Conservation (phyloP, 768 basidiomycete genomes). For the Megacollybia marginata region DNA sequence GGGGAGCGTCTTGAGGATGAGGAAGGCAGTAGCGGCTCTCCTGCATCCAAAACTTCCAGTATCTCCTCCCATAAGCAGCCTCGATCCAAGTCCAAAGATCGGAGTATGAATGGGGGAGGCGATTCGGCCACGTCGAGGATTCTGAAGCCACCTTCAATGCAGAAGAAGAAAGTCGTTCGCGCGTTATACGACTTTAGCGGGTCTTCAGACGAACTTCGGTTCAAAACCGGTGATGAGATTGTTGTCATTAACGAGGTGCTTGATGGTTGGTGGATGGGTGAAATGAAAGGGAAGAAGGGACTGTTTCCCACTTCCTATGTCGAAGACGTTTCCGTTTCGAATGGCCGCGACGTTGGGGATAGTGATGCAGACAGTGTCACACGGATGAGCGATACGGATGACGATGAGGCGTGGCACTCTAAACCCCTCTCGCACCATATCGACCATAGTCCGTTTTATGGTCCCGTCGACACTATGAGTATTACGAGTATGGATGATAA, state of each 20-base stretch:
- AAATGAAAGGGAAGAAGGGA: slow-evolving; percentile 61
- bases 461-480: slow-evolving; percentile 25
- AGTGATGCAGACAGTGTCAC: slow-evolving; percentile 15
- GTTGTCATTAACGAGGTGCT: slow-evolving; percentile 72
- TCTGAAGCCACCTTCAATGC: slow-evolving; percentile 41
- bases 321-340: slow-evolving; percentile 37
- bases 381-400: slow-evolving; percentile 32
- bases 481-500: slow-evolving; percentile 2
- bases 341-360: slow-evolving; percentile 15
- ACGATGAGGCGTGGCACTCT: slow-evolving; percentile 41
- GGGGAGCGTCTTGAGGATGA: slow-evolving; percentile 24
- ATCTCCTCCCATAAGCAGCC: slow-evolving; percentile 22
- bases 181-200: slow-evolving; percentile 73
- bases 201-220: slow-evolving; percentile 70
- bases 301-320: slow-evolving; percentile 79
- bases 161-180: slow-evolving; percentile 49
- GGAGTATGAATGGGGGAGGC: slow-evolving; percentile 19
- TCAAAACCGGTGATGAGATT: slow-evolving; percentile 71
- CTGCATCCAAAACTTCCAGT: slow-evolving; percentile 15
- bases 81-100: slow-evolving; percentile 15
- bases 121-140: slow-evolving; percentile 31
- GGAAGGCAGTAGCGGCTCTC: slow-evolving; percentile 15
- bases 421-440: slow-evolving; percentile 30
- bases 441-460: slow-evolving; percentile 37
- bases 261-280: slow-evolving; percentile 90